Evolutionary conservation across 371 early-diverging fungal species (phyloP), one percentile per base, ranked within the genome.

Genomic region (Mortierella sp.): DNA sequence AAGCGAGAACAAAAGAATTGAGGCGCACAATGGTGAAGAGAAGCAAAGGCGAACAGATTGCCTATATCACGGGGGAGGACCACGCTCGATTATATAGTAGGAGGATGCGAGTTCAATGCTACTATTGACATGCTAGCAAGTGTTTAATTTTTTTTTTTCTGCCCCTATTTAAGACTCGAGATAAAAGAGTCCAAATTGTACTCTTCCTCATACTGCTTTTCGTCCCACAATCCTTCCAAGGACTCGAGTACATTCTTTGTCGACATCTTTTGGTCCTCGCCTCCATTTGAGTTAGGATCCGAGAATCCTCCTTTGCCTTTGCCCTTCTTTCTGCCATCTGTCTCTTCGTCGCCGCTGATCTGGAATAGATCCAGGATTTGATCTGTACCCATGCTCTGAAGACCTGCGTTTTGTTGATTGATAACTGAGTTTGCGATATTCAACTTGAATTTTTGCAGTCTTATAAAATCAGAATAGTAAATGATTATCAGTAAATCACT

Each of bases 341-440:
- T 72, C 26, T 83, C 85, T 0, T 71, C 87, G 24, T 79, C 87
- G 28, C 84, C 71, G 24, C 88, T 90, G 14, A 93, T 89, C 68
- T 89, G 90, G 83, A 99, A 99, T 60, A 99, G 83, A 78, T 98
- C 98, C 63, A 99, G 85, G 39, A 99, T 91, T 86, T 98, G 96
- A 58, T 96, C 95, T 24, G 97, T 96, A 79, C 94, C 97, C 98
- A 99, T 98, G 54, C 94, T 94, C 58, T 91, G 90, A 22, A 99
- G 83, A 9, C 97, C 96, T 14, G 93, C 89, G 83, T 99, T 99
- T 83, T 99, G 99, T 84, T 98, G 97, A 77, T 97, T 98, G 57
- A 99, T 96, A 59, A 99, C 89, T 3, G 96, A 92, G 72, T 95
- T 96, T n/a, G 99, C 99, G 81, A 99, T 96, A 85, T 97, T 98